Evolutionary conservation across 2,329 filamentous ascomycete genomes (phyloP), one percentile per base, ranked within the genome.

Genomic region (Chrysosporium keratinophilum): DNA sequence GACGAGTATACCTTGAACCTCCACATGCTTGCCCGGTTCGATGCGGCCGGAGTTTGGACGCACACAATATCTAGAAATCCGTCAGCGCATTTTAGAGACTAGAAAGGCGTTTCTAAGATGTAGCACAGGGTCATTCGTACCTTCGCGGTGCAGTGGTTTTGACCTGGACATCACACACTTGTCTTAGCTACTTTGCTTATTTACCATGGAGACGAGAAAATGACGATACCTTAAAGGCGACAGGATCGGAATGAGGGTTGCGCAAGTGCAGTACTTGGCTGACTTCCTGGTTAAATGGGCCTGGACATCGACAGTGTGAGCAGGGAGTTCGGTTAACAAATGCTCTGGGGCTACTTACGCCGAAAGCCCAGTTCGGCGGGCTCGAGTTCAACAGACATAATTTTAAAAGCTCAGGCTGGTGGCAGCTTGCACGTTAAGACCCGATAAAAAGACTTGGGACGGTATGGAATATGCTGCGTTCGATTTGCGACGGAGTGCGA

Each of bases 131-230:
- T 54, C 60, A 61, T 57, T 72, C 85, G 67, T 87, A 98, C 91
- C 97, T 93, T 76, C 97, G 97, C 34, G 93, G 93, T 48, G 93
- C 93, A 59, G 93, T 98, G 47, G 93, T 98, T 83, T 98, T 98
- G 72, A 98, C 93, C 89, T 95, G 34, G 41, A 55, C 23, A 57
- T 46, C 55, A 50, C 39, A 53, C 51, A 37, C 28, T 33, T 69
- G 59, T 69, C 65, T 58, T 55, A 59, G 56, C 55, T 53, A 28
- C 7, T 28, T 28, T 28, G 28, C 12, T 44, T 43, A 20, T 35
- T 43, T 31, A 50, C 15, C 15, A 42, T 31, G 5, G 5, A 35
- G n/a, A 52, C 28, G 33, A 48, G 37, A 41, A 15, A 39, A 15
- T 23, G 48, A 37, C 43, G 37, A 15, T 67, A 79, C 79, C 73